A percentile compares a stretch with the other conserved stretches of the same genome.
phyloP scores from a whole-genome alignment of 495 filamentous ascomycete genomes.

The Aspergillus campestris region DNA sequence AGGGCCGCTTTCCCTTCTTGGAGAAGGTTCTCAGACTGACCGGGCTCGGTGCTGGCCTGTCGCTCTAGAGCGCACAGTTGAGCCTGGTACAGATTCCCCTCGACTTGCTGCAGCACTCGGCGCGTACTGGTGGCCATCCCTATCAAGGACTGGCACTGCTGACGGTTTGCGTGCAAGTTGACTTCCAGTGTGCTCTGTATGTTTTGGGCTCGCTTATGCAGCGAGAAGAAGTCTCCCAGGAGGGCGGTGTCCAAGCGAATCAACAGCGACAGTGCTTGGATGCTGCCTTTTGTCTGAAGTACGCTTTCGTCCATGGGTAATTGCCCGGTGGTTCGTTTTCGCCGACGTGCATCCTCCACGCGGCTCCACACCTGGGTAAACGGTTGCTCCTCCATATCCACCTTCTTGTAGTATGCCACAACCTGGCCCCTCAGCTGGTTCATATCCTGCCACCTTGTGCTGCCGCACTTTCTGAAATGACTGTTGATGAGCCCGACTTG shows the following conservation, averaged over 20 bases:
- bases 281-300: conserved; percentile 39
- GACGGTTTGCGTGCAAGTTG: conserved; percentile 24
- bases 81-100: conserved; percentile 27
- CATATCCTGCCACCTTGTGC: conserved; percentile 31
- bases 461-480: conserved; percentile 1
- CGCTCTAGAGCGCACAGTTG: conserved; percentile 31
- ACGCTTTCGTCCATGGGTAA: conserved; percentile 40
- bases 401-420: conserved; percentile 31
- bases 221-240: conserved; percentile 45
- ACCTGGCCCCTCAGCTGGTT: conserved; percentile 33
- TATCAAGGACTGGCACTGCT: conserved; percentile 6
- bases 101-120: conserved; percentile 14
- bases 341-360: conserved; percentile 43
- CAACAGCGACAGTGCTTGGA: conserved; percentile 43
- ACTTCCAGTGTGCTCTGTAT: conserved; percentile 10
- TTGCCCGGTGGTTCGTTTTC: conserved; percentile 22
- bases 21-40: not conserved
- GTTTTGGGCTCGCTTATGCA: conserved; percentile 4
- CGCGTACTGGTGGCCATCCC: conserved; percentile 2
- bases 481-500: conserved; percentile 5
- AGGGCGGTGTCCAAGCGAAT: conserved; percentile 50
- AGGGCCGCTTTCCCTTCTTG: conserved; percentile 6
- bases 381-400: conserved; percentile 52
- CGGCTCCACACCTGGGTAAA: conserved; percentile 49
- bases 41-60: not conserved